Conservation (phyloP, 1,284 basidiomycete species). For the Amylostereum areolatum region DNA sequence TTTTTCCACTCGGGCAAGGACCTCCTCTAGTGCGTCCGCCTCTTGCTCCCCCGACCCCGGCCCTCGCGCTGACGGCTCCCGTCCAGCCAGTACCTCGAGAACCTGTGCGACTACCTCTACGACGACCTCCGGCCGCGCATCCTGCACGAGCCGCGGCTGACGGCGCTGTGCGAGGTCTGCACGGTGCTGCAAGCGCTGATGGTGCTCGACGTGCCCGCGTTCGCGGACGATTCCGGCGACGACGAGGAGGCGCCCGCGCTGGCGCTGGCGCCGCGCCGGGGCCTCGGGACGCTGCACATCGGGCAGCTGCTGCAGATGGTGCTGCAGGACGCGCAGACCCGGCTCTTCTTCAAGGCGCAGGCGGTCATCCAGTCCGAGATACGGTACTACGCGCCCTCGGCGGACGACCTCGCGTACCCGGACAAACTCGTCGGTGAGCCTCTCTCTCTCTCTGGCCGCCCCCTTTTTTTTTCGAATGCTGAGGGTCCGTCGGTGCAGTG, state of each 20-base stretch:
- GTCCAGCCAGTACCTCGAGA: slow-evolving; percentile 77
- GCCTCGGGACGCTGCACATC: slow-evolving; percentile 55
- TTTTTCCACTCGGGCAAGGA: slow-evolving; percentile 86
- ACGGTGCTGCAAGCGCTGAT: slow-evolving; percentile 91
- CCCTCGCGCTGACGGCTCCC: not conserved
- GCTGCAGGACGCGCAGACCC: slow-evolving; percentile 89
- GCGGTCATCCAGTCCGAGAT: slow-evolving; percentile 85
- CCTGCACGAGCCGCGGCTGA: slow-evolving; percentile 83
- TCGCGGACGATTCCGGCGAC: slow-evolving; percentile 29
- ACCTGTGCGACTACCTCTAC: slow-evolving; percentile 86
- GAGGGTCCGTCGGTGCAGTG: slow-evolving; percentile 24
- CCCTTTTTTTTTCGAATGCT: not conserved
- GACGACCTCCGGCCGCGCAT: slow-evolving; percentile 92
- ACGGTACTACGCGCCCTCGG: slow-evolving; percentile 69
- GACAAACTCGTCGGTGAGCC: slow-evolving; percentile 62
- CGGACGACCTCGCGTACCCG: slow-evolving; percentile 81
- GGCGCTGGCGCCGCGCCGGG: slow-evolving; percentile 29
- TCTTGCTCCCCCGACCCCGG: slow-evolving; percentile 7
- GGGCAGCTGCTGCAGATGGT: slow-evolving; percentile 81
- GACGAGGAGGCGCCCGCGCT: slow-evolving; percentile 36
- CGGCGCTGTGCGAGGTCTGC: slow-evolving; percentile 87
- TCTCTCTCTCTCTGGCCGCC: slow-evolving; percentile 1
- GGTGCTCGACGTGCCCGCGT: slow-evolving; percentile 69
- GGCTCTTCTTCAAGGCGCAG: slow-evolving; percentile 91
- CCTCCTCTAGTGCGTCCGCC: slow-evolving; percentile 70